Percentiles rank a stretch among this genome's conserved stretches.
phyloP scores from a whole-genome alignment of 148 eudicot species.

The Nepenthes mirabilis region DNA sequence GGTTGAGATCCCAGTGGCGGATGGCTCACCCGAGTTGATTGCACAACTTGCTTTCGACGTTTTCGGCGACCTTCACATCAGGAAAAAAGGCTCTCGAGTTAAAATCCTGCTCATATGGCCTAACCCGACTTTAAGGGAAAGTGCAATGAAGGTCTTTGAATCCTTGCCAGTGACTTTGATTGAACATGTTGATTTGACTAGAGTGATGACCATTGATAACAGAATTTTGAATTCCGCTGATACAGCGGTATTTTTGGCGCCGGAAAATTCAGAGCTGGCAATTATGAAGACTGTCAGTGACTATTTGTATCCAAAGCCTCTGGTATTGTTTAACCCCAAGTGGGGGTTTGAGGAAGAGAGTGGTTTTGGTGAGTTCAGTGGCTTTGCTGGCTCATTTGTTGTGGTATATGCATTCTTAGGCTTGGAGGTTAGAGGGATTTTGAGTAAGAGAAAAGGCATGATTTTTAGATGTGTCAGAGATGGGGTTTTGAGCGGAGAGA shows the following conservation, averaged over 20 bases:
- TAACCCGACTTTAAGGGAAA: constrained; percentile 21
- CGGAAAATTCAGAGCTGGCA: constrained; percentile 45
- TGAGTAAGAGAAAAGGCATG: constrained; percentile 74
- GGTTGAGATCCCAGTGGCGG: constrained; percentile 65
- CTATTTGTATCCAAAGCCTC: constrained; percentile 48
- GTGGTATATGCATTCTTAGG: constrained; percentile 89
- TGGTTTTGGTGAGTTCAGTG: constrained; percentile 32
- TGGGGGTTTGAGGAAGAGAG: constrained; percentile 84
- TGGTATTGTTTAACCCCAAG: constrained; percentile 68
- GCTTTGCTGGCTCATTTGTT: constrained; percentile 61
- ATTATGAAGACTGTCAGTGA: constrained; percentile 41
- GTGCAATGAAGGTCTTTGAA: constrained; percentile 25
- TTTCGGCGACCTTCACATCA: constrained; percentile 37
- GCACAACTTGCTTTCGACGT: constrained; percentile 48
- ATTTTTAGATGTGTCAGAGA: constrained; percentile 59
- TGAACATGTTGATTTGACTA: constrained; percentile 33
- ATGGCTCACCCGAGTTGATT: constrained; percentile 56
- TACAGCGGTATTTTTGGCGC: constrained; percentile 67
- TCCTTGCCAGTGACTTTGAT: constrained; percentile 21
- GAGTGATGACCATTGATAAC: constrained; percentile 25
- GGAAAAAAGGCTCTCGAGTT: constrained; percentile 32
- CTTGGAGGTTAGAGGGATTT: constrained; percentile 74
- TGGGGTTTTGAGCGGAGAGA: constrained; percentile 63
- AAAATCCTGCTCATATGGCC: constrained; percentile 48
- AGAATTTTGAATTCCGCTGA: constrained; percentile 59